Evolutionary conservation across 2,329 filamentous ascomycete genomes (phyloP).

Genomic region (Penicillium digitatum): DNA sequence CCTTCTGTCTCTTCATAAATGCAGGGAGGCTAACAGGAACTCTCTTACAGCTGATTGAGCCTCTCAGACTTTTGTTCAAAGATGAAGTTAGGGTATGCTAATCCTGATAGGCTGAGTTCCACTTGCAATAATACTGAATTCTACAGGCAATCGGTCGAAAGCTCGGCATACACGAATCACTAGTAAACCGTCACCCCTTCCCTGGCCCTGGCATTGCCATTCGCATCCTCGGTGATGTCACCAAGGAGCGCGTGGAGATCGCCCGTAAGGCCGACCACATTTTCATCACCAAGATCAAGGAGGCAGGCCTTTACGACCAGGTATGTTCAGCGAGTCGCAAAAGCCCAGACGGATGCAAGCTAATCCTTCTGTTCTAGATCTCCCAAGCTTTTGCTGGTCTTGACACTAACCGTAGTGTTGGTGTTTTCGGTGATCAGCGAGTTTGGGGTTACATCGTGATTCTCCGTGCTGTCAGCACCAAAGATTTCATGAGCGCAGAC

Average conservation of each 20-base stretch:
- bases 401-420: slow-evolving; percentile 20
- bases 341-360: not conserved
- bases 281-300: slow-evolving; percentile 46
- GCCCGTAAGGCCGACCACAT: slow-evolving; percentile 50
- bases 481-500: slow-evolving; percentile 45
- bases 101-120: slow-evolving; percentile 24
- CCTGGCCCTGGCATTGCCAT: slow-evolving; percentile 69
- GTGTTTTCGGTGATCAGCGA: slow-evolving; percentile 58
- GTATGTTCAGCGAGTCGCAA: not conserved
- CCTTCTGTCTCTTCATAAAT: not conserved
- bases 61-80: slow-evolving; percentile 76
- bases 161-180: slow-evolving; percentile 67
- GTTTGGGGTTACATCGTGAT: slow-evolving; percentile 62
- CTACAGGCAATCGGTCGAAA: slow-evolving; percentile 54
- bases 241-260: slow-evolving; percentile 71
- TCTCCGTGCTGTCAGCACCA: slow-evolving; percentile 58
- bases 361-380: not conserved
- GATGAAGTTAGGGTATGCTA: slow-evolving; percentile 63
- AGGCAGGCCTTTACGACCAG: slow-evolving; percentile 43
- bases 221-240: slow-evolving; percentile 79
- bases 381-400: not conserved
- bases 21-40: not conserved
- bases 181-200: slow-evolving; percentile 73
- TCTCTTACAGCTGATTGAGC: slow-evolving; percentile 59
- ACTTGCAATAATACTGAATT: not conserved